These are phyloP conservation scores for Tremella fuciformis DNA, from an alignment of 768 basidiomycete genomes.

Conservation along the genomic window DNA sequence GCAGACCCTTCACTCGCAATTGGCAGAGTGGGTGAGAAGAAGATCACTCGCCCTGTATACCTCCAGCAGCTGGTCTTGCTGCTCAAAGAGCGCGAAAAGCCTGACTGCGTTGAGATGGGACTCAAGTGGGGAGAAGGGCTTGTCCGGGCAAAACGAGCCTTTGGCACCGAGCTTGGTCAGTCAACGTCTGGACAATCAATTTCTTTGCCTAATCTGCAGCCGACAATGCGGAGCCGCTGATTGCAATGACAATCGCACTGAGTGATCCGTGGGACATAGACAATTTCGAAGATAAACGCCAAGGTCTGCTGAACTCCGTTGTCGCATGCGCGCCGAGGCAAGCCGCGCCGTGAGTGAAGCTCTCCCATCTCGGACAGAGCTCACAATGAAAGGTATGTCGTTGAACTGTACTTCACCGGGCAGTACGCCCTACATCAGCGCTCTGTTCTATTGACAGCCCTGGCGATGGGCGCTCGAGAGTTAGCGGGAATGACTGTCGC, in stretches of 20 bases:
- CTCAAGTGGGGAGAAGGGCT: slow-evolving; percentile 75
- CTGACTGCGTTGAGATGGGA: slow-evolving; percentile 75
- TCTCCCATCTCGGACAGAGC: background rate
- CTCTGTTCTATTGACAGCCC: slow-evolving; percentile 75
- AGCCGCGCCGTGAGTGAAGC: slow-evolving; percentile 69
- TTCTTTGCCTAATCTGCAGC: slow-evolving; percentile 55
- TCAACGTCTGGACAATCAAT: slow-evolving; percentile 22
- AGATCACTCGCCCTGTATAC: slow-evolving; percentile 79
- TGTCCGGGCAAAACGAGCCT: slow-evolving; percentile 75
- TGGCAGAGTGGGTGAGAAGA: slow-evolving; percentile 59
- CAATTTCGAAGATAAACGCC: slow-evolving; percentile 70
- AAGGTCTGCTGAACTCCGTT: slow-evolving; percentile 73
- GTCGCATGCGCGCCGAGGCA: slow-evolving; percentile 73
- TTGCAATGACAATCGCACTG: slow-evolving; percentile 67
- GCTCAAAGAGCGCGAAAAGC: slow-evolving; percentile 65
- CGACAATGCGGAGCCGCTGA: slow-evolving; percentile 83
- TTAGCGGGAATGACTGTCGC: slow-evolving; percentile 60
- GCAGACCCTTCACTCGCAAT: slow-evolving; percentile 77
- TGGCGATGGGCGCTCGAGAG: slow-evolving; percentile 82
- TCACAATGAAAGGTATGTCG: slow-evolving; percentile 61
- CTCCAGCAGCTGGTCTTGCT: slow-evolving; percentile 77
- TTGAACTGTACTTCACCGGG: slow-evolving; percentile 90
- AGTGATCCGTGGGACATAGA: slow-evolving; percentile 83
- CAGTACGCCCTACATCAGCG: slow-evolving; percentile 88
- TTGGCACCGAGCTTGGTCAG: slow-evolving; percentile 84